Base-by-base conservation (phyloP, 164 flowering plant genomes). In the Malania oleifera region DNA sequence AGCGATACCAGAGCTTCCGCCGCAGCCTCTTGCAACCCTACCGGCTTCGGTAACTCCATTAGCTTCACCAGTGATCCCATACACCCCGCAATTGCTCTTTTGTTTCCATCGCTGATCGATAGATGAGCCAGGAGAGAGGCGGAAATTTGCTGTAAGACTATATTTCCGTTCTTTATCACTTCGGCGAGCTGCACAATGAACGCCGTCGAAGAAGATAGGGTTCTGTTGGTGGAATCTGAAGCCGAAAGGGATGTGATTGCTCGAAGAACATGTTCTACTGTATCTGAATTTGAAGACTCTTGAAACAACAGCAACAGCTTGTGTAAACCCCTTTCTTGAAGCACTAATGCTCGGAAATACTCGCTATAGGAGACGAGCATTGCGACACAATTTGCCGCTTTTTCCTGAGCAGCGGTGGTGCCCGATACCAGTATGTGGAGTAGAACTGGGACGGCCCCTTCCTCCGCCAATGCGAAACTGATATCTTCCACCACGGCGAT, bases 21-120 rank as follows among this genome's bases (percentile, higher is more conserved):
- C 3, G 85, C 85, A 7, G 68, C 61, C 25, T 86, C 89, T 57
- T 80, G 89, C 28, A 79, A 22, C 17, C 87, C 90, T 5, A 59
- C 85, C 15, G 90, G 85, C 69, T 84, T 84, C 5, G 82, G 69
- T 8, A 64, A 64, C 69, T 89, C 97, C 81, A 89, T 73, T 55
- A 85, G 67, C 71, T 79, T 83, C 56, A 89, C 77, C 55, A 89
- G 57, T 11, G 86, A 53, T 1, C 61, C 70, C 81, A 85, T 79
- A 57, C 88, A 82, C 4, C 80, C 68, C 0, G 73, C 65, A 1
- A 87, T 65, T 0, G 77, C 79, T 22, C 80, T 52, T 68, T 85
- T 89, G 66, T 72, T 73, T 0, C 72, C 74, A 17, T 82, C 95
- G 50, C 79, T 72, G 3, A 83, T 67, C 1, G 81, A 63, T 15